phyloP scores from a whole-genome alignment of 192 early-diverging fungal genomes.

The Umbelopsis isabellina region DNA sequence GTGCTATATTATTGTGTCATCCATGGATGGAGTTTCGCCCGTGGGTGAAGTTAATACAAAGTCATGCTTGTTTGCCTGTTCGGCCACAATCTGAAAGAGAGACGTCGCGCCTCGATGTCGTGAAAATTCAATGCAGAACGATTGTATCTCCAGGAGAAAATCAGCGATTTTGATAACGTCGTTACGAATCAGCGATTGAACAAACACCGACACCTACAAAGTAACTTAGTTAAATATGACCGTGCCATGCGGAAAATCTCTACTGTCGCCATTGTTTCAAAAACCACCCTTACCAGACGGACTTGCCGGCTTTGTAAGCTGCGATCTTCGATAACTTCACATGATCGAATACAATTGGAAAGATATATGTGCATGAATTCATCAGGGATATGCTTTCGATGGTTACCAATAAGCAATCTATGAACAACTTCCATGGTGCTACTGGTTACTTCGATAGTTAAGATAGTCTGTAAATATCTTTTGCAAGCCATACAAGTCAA shows the following conservation, averaged over 20 bases:
- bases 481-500: neutral
- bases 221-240: constrained; percentile 4
- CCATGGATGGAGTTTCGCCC: neutral
- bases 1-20: constrained; percentile 11
- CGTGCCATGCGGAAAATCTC: neutral
- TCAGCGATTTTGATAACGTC: constrained; percentile 43
- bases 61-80: constrained; percentile 27
- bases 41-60: neutral
- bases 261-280: no score
- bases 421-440: constrained; percentile 48
- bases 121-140: constrained; percentile 47
- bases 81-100: constrained; percentile 43
- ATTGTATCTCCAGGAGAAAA: constrained; percentile 41
- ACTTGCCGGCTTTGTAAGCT: constrained; percentile 45
- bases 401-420: constrained; percentile 36
- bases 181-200: constrained; percentile 42
- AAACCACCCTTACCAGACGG: constrained; percentile 40
- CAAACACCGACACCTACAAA: constrained; percentile 44
- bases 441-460: constrained; percentile 28
- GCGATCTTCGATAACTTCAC: constrained; percentile 46
- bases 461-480: constrained; percentile 23
- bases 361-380: constrained; percentile 44
- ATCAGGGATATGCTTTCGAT: constrained; percentile 35
- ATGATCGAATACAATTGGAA: constrained; percentile 45
- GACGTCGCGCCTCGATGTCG: constrained; percentile 42